Base-by-base conservation (phyloP, 23 red algal species). In the Gracilaria domingensis region DNA sequence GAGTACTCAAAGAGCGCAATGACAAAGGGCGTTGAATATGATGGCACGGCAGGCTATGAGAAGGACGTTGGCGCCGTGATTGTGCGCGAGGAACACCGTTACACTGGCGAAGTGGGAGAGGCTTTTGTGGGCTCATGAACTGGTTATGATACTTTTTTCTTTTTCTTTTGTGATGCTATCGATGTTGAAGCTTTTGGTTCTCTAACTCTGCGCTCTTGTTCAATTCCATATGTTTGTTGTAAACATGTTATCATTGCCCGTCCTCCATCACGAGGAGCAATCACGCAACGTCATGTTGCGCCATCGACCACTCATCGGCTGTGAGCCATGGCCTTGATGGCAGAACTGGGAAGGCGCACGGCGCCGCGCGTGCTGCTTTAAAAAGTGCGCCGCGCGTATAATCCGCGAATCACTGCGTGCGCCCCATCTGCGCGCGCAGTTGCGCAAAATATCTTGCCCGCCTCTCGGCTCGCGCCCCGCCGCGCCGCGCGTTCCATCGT, bases 341-440 rank as follows among this genome's bases (percentile, higher is more conserved):
- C n/a, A n/a, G n/a, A n/a, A n/a, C n/a, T n/a, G n/a, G n/a, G n/a
- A n/a, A n/a, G n/a, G n/a, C n/a, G n/a, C n/a, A n/a, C n/a, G n/a
- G n/a, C n/a, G n/a, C n/a, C n/a, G n/a, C n/a, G n/a, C n/a, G n/a
- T n/a, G n/a, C n/a, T n/a, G n/a, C n/a, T n/a, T n/a, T n/a, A n/a
- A n/a, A n/a, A n/a, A n/a, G n/a, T n/a, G n/a, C n/a, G 17, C 11
- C 23, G 3, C 17, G 55, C 59, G 59, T 69, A 69, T 69, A 69
- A 69, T 36, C 64, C 8, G 30, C 64, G 64, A 69, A 69, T 69
- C 64, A 69, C 4, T 14, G 64, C 64, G n/a, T n/a, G n/a, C n/a
- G n/a, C n/a, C n/a, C n/a, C n/a, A n/a, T 4, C 3, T 26, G 23
- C 24, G n/a, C 24, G 24, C 59, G 59, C 59, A 12, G 0, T 30